A percentile compares a stretch with the other conserved stretches of the same genome.
Conservation (phyloP, 2,329 filamentous ascomycete species). For the Arthrobotrys entomopaga region DNA sequence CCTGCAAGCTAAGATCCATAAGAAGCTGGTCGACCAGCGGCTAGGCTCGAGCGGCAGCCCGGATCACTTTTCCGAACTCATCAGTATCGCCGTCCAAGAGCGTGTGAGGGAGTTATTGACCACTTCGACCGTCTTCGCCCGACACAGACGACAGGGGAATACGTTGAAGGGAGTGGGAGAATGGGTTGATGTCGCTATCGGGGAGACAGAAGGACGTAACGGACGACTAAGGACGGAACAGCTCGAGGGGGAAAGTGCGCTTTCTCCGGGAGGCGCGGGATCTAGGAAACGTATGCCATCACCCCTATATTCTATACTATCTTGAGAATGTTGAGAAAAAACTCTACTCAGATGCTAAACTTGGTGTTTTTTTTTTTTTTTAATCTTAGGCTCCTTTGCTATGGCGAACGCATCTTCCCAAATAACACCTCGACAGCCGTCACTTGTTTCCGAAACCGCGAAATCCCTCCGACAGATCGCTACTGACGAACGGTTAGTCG, state of each 20-base stretch:
- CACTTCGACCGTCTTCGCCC: conserved; percentile 21
- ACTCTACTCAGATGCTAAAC: conserved; percentile 9
- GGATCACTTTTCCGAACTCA: conserved; percentile 23
- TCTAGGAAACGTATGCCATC: conserved; percentile 44
- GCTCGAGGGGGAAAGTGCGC: conserved; percentile 21
- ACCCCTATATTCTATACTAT: too few species aligned
- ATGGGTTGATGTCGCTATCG: conserved; percentile 43
- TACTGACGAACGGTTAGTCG: conserved; percentile 41
- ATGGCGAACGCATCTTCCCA: conserved; percentile 38
- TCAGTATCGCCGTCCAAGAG: conserved; percentile 47
- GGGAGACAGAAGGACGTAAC: conserved; percentile 40
- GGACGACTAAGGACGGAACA: conserved; percentile 28
- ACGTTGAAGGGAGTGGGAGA: conserved; percentile 42
- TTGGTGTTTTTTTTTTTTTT: neutral
- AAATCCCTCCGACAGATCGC: conserved; percentile 36
- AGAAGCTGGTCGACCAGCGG: conserved; percentile 24
- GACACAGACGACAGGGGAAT: conserved; percentile 40
- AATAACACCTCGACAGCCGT: conserved; percentile 15
- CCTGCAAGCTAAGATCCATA: conserved; percentile 18
- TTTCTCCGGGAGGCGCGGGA: conserved; percentile 23
- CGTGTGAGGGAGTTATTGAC: conserved; percentile 41
- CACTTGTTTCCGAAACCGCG: conserved; percentile 39
- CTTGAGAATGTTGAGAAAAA: neutral
- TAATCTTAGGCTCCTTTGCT: conserved; percentile 37
- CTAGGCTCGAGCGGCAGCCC: conserved; percentile 29